A percentile compares a stretch with the other conserved stretches of the same genome.
Evolutionary conservation across 805 yeast genomes (phyloP).

Genomic region (Saccharomyces paradoxus): DNA sequence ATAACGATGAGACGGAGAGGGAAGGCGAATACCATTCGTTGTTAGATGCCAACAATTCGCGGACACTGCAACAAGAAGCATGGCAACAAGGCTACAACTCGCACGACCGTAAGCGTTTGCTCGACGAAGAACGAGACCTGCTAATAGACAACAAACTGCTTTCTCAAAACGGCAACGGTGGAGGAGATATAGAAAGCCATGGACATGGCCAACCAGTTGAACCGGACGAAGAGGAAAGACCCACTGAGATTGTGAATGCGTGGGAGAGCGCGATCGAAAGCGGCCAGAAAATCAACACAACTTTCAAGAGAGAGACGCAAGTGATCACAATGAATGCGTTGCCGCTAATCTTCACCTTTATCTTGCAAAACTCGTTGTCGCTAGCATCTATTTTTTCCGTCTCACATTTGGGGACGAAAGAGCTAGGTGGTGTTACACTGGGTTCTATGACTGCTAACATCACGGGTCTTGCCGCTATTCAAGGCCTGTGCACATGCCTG

Average conservation of each 20-base stretch:
- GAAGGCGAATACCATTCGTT: slow-evolving; percentile 7
- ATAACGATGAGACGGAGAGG: background rate
- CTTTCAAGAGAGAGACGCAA: slow-evolving; percentile 38
- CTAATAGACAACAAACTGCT: slow-evolving; percentile 27
- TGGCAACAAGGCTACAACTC: background rate
- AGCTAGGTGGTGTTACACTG: slow-evolving; percentile 66
- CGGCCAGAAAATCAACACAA: slow-evolving; percentile 22
- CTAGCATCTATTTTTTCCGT: slow-evolving; percentile 73
- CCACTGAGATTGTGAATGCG: slow-evolving; percentile 16
- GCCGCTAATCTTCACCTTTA: slow-evolving; percentile 59
- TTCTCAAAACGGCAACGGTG: slow-evolving; percentile 1
- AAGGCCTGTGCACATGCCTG: slow-evolving; percentile 70
- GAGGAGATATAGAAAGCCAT: slow-evolving; percentile 10
- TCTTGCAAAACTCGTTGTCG: slow-evolving; percentile 63
- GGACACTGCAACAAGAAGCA: slow-evolving; percentile 17
- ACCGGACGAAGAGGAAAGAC: slow-evolving; percentile 7
- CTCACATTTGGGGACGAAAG: slow-evolving; percentile 62
- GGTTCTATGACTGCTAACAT: slow-evolving; percentile 75
- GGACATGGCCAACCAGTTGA: background rate
- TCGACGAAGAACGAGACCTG: slow-evolving; percentile 29
- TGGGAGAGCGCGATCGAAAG: slow-evolving; percentile 29
- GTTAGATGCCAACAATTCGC: slow-evolving; percentile 16
- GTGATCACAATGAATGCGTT: slow-evolving; percentile 40
- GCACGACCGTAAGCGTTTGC: slow-evolving; percentile 8
- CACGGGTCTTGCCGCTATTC: slow-evolving; percentile 64